Conservation (phyloP, 192 early-diverging fungal genomes). For the Spizellomyces sp. region DNA sequence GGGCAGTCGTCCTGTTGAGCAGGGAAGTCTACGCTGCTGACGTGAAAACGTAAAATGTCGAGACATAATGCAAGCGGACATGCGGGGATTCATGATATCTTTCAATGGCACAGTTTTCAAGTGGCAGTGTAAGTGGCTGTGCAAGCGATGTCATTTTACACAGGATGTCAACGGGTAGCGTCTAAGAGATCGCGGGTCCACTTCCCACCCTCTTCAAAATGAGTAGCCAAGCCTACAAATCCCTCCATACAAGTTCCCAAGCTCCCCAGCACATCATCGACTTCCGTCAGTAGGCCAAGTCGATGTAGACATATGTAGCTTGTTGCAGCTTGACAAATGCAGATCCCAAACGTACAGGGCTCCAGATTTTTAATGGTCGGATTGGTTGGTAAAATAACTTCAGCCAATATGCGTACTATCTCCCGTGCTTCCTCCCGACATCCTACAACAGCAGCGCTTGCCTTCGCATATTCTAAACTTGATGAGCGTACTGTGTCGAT, state of each 20-base stretch:
- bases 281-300: not conserved
- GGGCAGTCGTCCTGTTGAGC: no score
- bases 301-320: not conserved
- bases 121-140: no score
- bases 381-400: not conserved
- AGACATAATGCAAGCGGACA: no score
- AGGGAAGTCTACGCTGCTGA: no score
- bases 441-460: not conserved
- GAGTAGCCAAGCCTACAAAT: not conserved
- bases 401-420: not conserved
- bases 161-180: no score
- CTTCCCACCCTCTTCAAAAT: not conserved
- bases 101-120: no score
- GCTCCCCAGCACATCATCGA: not conserved
- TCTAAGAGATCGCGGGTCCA: not conserved
- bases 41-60: no score
- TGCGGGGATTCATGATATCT: no score
- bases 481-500: not conserved
- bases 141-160: no score
- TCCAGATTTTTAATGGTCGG: slow-evolving; percentile 1
- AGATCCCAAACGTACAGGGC: not conserved
- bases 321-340: not conserved
- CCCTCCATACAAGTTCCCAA: not conserved
- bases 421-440: not conserved
- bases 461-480: not conserved